Base-by-base conservation (phyloP, 2,329 filamentous ascomycete species). In the Colletotrichum tofieldiae region DNA sequence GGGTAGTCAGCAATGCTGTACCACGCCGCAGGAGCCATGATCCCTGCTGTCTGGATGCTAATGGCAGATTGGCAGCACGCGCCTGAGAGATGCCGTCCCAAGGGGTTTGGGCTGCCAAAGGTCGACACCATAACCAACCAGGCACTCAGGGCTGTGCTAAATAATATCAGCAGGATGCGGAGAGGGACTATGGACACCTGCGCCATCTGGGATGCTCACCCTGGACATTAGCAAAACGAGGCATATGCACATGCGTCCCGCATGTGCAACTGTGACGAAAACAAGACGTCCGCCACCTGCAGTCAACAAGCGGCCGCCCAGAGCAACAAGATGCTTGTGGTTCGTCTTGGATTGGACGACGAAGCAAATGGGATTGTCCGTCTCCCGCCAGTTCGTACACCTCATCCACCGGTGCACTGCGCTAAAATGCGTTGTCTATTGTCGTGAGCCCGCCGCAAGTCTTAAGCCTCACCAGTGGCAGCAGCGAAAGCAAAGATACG, bases 331-430 rank as follows among this genome's bases (percentile, higher is more conserved):
- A 35, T 54, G 65, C 69, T 52, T 59, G 58, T 26, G n/a, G 43
- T 69, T 63, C 58, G 65, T 63, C 51, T 43, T 59, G 49, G 41
- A 68, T 72, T 72, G 69, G 69, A 72, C 37, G 69, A 52, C 43
- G 29, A 72, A 68, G 69, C 65, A 72, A 72, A 72, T 72, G 69
- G 41, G 51, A 62, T 45, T 29, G 43, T 20, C 65, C 58, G 65
- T 56, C 65, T 63, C 69, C 58, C 65, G 65, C 58, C 58, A 63
- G 51, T 63, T 72, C 69, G 52, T 56, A 71, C 56, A 62, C 64
- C 41, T 67, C 64, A 43, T 29, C 56, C 63, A 37, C 55, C 39
- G 51, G 16, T 60, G 43, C 68, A n/a, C 29, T 45, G 26, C 65
- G 59, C 54, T 55, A 65, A 39, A 26, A 55, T 39, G 65, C 47